Base-by-base conservation (phyloP, 345 rosid genomes). In the Punica granatum region DNA sequence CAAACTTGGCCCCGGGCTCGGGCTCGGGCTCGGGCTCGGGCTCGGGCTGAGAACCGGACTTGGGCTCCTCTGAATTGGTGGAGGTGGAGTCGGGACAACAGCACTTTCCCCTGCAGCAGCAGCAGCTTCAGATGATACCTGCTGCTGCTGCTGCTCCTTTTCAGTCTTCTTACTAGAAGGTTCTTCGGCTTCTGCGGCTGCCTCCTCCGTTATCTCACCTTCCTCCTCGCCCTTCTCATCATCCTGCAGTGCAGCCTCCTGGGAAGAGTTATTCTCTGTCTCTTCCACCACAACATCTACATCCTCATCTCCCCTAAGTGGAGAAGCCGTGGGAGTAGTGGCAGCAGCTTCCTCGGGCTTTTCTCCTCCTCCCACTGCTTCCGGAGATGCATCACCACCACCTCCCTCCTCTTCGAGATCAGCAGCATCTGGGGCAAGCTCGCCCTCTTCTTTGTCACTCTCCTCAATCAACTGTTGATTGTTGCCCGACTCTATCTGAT, bases 361-460 rank as follows among this genome's bases (percentile, higher is more conserved):
- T 37, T 60, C 76, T 69, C 85, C 98, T 30, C 79, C 88, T 26
- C 26, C 67, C 68, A 84, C 94, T 35, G 88, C 70, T 66, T 76
- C 60, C 70, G 69, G 74, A 33, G 80, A 72, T 71, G 68, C 51
- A 67, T 88, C 86, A 4, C 71, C 71, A 6, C 70, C 71, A 41
- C 69, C 76, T 33, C 86, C 96, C 10, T 59, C 78, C 64, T 91
- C 99, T 41, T 79, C 67, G n/a, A 74, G 74, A 68, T 89, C 97
- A 31, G 87, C 78, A 46, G 77, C 66, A n/a, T 63, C 66, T 8
- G 31, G 9, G 30, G 31, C 66, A 54, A 87, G 71, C 78, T 93
- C 99, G 65, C 97, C 97, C 71, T 94, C 99, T 85, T 89, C 99
- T 73, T 75, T 88, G 73, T 94, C 99, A n/a, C 59, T 66, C 31